These are phyloP conservation scores for Trichosanthes cucumerina DNA, from an alignment of 306 rosid species.

Conservation along the genomic window DNA sequence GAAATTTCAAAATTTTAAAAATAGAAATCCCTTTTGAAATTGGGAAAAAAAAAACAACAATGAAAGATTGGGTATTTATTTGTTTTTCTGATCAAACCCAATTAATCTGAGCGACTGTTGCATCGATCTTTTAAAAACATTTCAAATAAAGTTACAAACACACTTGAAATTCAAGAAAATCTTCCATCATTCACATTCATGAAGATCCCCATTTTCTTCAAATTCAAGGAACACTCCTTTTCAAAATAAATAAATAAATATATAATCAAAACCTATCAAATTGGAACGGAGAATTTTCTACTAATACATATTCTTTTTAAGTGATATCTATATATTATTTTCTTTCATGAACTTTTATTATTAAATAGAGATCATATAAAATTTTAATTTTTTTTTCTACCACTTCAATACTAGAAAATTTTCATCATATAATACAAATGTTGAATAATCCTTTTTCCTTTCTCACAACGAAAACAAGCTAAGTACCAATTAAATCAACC, in stretches of 20 bases:
- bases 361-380: no score
- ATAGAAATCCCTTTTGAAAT: background rate
- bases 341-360: no score
- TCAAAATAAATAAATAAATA: background rate
- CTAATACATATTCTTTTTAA: background rate
- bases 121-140: background rate
- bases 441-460: no score
- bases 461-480: background rate
- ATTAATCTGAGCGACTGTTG: background rate
- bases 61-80: background rate
- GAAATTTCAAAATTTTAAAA: background rate
- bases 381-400: no score
- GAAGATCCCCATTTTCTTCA: background rate
- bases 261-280: no score
- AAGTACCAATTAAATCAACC: background rate
- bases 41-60: background rate
- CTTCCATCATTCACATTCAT: background rate
- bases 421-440: no score
- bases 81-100: background rate
- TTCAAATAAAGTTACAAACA: background rate
- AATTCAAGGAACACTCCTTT: background rate
- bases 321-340: no score
- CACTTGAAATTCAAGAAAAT: constrained; percentile 5
- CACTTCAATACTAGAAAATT: no score
- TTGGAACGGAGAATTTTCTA: background rate